A percentile compares a stretch with the other conserved stretches of the same genome.
Evolutionary conservation across 208 protist species (phyloP).

Genomic region (Naegleria fowleri): DNA sequence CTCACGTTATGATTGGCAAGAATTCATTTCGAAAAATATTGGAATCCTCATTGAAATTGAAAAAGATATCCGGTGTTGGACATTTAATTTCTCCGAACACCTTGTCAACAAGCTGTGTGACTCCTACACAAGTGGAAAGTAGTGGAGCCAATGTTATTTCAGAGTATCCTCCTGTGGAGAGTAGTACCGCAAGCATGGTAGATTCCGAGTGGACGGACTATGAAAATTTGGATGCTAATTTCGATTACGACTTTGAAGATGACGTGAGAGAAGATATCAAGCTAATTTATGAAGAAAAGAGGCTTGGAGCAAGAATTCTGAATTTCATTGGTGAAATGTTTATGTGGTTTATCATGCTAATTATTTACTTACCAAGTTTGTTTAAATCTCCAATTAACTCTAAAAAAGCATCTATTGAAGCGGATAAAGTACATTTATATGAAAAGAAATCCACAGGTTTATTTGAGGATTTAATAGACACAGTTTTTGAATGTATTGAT

Average conservation of each 20-base stretch:
- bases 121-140: neutral
- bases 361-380: neutral
- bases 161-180: neutral
- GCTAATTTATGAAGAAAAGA: neutral
- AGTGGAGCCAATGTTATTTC: neutral
- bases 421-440: constrained; percentile 7
- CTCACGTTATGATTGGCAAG: neutral
- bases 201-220: neutral
- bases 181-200: neutral
- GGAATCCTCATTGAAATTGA: neutral
- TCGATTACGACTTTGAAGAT: constrained; percentile 4
- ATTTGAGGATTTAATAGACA: constrained; percentile 13
- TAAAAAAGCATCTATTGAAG: neutral
- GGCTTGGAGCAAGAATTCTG: neutral
- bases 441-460: constrained; percentile 23
- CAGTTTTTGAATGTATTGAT: neutral
- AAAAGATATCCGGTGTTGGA: neutral
- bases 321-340: neutral
- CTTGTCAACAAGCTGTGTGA: neutral
- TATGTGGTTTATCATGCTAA: neutral
- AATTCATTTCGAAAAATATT: neutral
- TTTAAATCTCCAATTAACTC: neutral
- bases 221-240: neutral
- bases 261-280: neutral
- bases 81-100: neutral